Evolutionary conservation across 2,329 filamentous ascomycete genomes (phyloP), one percentile per base, ranked within the genome.

Genomic region (Pseudocercospora cruenta): DNA sequence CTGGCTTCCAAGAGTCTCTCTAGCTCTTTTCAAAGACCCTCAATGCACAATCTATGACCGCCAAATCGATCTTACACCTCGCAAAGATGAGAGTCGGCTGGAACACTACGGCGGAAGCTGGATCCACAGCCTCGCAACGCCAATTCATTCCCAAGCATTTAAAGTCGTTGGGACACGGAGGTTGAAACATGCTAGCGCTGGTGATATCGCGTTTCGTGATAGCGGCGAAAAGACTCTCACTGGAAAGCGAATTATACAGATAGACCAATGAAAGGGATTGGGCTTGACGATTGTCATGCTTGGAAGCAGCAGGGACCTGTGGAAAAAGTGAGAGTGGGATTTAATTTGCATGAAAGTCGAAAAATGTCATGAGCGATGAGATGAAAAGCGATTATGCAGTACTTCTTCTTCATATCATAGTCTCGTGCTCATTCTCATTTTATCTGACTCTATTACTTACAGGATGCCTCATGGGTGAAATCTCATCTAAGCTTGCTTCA

Each of bases 241-340:
- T 54, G 51, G 51, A 54, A 54, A n/a, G 51, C 49, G 49, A 53
- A 53, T 14, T 14, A 26, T 53, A 53, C 49, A 6, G 49, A 53
- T 53, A 9, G 49, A 19, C 49, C 49, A 22, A 9, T 3, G 19
- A 53, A 26, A 14, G 49, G 49, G 3, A 16, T 53, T 53, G 19
- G 49, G 22, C 1, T 22, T 1, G 49, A 53, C 28, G 49, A 22
- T 8, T 53, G 49, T 26, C 49, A 53, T 53, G 22, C 16, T 6
- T 53, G 49, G 49, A 24, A 53, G 22, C 3, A 53, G 22, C 3
- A 14, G 24, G 49, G 49, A 9, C n/a, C 45, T 4, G 16, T 3
- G 6, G 22, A 3, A 19, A 6, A 12, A 6, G 49, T 26, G 22
- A 26, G 3, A 3, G 6, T 14, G 49, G 24, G 12, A 16, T 26